Evolutionary conservation across 257 asterid genomes (phyloP).

Genomic region (Eustoma russellianum): DNA sequence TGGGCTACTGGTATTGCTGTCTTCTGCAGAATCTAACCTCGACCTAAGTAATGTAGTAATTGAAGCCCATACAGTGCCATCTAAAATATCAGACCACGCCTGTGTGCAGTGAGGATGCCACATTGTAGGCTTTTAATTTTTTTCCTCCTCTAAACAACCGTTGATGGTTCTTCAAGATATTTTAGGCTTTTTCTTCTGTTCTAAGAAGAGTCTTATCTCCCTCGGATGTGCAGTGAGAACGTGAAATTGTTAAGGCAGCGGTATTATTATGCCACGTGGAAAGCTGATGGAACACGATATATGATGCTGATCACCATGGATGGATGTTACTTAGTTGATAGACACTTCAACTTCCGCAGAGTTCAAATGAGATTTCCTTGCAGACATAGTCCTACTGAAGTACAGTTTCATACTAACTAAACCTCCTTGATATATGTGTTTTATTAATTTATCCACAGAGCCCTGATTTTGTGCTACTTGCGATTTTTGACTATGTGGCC

Average conservation of each 20-base stretch:
- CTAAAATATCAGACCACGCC: no score
- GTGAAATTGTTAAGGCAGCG: slow-evolving; percentile 84
- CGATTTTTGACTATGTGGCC: slow-evolving; percentile 11
- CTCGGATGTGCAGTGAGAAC: slow-evolving; percentile 58
- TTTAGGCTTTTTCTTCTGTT: not conserved
- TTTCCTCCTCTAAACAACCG: not conserved
- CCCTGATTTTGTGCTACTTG: slow-evolving; percentile 2
- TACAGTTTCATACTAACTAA: slow-evolving; percentile 19
- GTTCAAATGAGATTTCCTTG: slow-evolving; percentile 98
- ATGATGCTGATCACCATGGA: slow-evolving; percentile 97
- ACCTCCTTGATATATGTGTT: not conserved
- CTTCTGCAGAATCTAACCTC: no score
- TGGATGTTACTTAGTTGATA: slow-evolving; percentile 89
- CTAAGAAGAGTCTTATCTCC: not conserved
- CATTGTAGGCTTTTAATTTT: no score
- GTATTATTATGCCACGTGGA: slow-evolving; percentile 97
- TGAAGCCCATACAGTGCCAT: no score
- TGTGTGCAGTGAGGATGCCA: no score
- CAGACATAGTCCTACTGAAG: slow-evolving; percentile 58
- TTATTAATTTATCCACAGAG: not conserved
- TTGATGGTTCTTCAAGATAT: not conserved
- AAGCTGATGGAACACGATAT: slow-evolving; percentile 98
- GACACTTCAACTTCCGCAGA: slow-evolving; percentile 85
- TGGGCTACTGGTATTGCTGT: no score
- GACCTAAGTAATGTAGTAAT: no score